Conservation (phyloP, 1,139 yeast genomes). For the Hemisphaericaspora xylofermentans region DNA sequence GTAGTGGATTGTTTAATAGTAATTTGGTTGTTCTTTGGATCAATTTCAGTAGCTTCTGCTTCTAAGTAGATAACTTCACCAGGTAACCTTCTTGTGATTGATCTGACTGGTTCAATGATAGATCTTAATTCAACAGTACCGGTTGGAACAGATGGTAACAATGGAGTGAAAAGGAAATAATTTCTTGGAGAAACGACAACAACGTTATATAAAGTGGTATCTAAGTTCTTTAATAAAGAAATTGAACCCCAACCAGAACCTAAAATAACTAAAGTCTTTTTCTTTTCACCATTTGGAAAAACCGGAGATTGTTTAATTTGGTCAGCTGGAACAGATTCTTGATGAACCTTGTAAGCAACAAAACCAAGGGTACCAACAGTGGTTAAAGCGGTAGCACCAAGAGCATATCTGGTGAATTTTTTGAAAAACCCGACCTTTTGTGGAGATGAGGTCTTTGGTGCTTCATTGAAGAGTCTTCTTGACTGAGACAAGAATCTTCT, state of each 20-base stretch:
- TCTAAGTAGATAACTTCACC: slow-evolving; percentile 85
- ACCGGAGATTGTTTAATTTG: slow-evolving; percentile 58
- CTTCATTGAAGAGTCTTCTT: slow-evolving; percentile 14
- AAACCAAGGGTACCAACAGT: slow-evolving; percentile 44
- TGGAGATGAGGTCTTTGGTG: slow-evolving; percentile 12
- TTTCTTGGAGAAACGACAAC: slow-evolving; percentile 90
- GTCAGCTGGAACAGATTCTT: slow-evolving; percentile 59
- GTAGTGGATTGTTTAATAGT: slow-evolving; percentile 57
- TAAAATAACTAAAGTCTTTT: slow-evolving; percentile 83
- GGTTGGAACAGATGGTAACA: slow-evolving; percentile 90
- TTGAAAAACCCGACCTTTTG: slow-evolving; percentile 20
- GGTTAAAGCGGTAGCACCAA: slow-evolving; percentile 27
- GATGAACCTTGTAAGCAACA: slow-evolving; percentile 55
- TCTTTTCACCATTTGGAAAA: slow-evolving; percentile 67
- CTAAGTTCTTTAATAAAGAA: slow-evolving; percentile 77
- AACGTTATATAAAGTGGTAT: slow-evolving; percentile 83
- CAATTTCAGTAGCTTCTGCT: slow-evolving; percentile 86
- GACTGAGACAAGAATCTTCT: slow-evolving; percentile 21
- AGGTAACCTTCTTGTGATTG: slow-evolving; percentile 63
- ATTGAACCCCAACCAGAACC: slow-evolving; percentile 97
- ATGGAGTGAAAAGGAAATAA: slow-evolving; percentile 90
- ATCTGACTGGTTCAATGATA: slow-evolving; percentile 81
- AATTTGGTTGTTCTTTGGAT: slow-evolving; percentile 49
- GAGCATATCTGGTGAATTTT: slow-evolving; percentile 31
- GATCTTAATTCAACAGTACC: slow-evolving; percentile 91